phyloP scores from a whole-genome alignment of 139 green algal species.

The Yamagishiella unicocca region DNA sequence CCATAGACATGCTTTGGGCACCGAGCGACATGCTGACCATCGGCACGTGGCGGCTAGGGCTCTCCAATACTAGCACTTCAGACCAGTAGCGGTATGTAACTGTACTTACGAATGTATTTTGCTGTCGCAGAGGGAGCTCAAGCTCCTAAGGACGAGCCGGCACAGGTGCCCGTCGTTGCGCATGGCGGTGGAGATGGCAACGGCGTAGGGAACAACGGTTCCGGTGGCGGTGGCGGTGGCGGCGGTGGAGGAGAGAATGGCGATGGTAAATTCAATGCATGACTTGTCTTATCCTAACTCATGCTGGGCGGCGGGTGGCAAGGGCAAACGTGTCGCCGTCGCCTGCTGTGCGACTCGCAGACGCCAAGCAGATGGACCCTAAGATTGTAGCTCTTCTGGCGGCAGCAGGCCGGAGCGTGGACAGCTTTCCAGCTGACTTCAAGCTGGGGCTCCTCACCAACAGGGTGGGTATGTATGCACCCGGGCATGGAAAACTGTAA shows the following conservation, averaged over 20 bases:
- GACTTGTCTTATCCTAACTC: too few relatives aligned
- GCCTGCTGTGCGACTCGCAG: not conserved
- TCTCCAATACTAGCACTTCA: too few relatives aligned
- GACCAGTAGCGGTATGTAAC: too few relatives aligned
- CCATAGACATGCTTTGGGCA: not conserved
- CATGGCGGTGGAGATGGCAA: slow-evolving; percentile 6
- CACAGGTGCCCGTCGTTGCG: slow-evolving; percentile 1
- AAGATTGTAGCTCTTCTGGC: slow-evolving; percentile 60
- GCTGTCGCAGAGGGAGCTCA: not conserved
- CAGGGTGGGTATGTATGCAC: slow-evolving; percentile 64
- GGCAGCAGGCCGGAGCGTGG: slow-evolving; percentile 60
- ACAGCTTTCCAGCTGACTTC: slow-evolving; percentile 78
- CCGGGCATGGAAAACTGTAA: too few relatives aligned
- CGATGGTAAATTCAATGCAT: slow-evolving; percentile 28
- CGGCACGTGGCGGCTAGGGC: slow-evolving; percentile 24
- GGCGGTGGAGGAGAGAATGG: slow-evolving; percentile 10
- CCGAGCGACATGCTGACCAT: not conserved
- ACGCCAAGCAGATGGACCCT: slow-evolving; percentile 35
- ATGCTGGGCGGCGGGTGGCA: too few relatives aligned
- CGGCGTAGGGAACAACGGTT: not conserved
- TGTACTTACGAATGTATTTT: too few relatives aligned
- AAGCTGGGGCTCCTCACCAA: slow-evolving; percentile 70
- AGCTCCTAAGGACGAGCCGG: not conserved
- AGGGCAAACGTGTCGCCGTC: too few relatives aligned
- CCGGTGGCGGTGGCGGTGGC: slow-evolving; percentile 25